phyloP scores from a whole-genome alignment of 176 grass and related monocot species.

The Elaeis guineensis region DNA sequence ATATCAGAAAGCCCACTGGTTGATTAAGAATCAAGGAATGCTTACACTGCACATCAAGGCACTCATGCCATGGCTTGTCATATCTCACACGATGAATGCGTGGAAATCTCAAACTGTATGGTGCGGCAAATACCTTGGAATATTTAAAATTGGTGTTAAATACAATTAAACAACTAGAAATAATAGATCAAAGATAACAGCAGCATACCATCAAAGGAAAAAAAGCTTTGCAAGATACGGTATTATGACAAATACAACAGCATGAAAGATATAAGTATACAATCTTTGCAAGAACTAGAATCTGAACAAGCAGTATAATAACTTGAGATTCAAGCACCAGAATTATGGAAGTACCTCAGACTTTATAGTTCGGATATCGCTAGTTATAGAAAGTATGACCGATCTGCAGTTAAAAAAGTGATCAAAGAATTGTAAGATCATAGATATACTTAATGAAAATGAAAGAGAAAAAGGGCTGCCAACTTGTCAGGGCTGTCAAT shows the following conservation, averaged over 20 bases:
- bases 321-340: too few relatives aligned
- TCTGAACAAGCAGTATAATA: too few relatives aligned
- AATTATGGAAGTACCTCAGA: conserved; percentile 51
- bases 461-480: conserved; percentile 19
- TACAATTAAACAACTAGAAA: background rate
- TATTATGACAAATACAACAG: too few relatives aligned
- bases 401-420: conserved; percentile 59
- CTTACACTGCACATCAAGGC: conserved; percentile 90
- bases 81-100: conserved; percentile 78
- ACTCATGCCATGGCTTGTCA: conserved; percentile 95
- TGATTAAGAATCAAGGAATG: conserved; percentile 17
- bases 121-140: conserved; percentile 72
- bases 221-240: too few relatives aligned
- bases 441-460: conserved; percentile 16
- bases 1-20: conserved; percentile 7
- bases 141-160: conserved; percentile 27
- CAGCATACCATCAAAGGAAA: too few relatives aligned
- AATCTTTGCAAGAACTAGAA: too few relatives aligned
- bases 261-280: too few relatives aligned
- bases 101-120: conserved; percentile 88
- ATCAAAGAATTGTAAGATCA: conserved; percentile 26
- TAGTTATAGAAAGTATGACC: conserved; percentile 82
- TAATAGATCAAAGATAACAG: too few relatives aligned
- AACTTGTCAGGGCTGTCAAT: conserved; percentile 96
- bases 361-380: conserved; percentile 93